Conservation (phyloP, 352 stramenopile species). For the Peronosclerospora sorghi region DNA sequence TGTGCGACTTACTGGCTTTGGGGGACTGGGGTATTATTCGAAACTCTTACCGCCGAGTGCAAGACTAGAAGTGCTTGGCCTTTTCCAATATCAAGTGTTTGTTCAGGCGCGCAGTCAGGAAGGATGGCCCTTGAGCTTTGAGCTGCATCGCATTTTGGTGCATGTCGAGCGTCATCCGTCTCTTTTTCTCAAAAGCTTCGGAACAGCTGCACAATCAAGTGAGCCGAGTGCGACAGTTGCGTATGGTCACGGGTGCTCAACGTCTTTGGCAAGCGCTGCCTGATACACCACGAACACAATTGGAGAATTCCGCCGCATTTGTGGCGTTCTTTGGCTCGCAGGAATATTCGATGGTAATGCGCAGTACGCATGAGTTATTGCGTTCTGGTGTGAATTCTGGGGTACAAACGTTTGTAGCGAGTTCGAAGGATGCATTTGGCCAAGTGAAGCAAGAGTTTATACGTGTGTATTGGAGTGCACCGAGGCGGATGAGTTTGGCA, state of each 20-base stretch:
- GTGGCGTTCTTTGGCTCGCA: slow-evolving; percentile 32
- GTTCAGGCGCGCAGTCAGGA: slow-evolving; percentile 40
- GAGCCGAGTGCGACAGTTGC: slow-evolving; percentile 31
- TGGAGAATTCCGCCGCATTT: slow-evolving; percentile 29
- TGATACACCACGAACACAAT: slow-evolving; percentile 25
- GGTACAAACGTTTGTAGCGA: too few species aligned
- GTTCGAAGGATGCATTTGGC: too few species aligned
- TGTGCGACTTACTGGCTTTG: too few species aligned
- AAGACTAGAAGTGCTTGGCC: slow-evolving; percentile 47
- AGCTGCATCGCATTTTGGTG: slow-evolving; percentile 56
- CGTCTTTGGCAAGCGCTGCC: too few species aligned
- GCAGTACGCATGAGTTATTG: too few species aligned
- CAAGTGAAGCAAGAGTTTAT: too few species aligned
- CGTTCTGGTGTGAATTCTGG: too few species aligned
- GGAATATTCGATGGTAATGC: slow-evolving; percentile 30
- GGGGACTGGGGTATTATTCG: too few species aligned
- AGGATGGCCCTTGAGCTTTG: too few species aligned
- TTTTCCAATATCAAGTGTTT: slow-evolving; percentile 57
- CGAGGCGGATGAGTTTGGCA: too few species aligned
- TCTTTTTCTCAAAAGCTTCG: slow-evolving; percentile 34
- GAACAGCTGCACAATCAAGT: slow-evolving; percentile 45
- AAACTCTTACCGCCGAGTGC: slow-evolving; percentile 38
- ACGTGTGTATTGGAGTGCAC: too few species aligned
- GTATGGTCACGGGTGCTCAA: too few species aligned
- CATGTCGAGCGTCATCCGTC: slow-evolving; percentile 51